phyloP scores from a whole-genome alignment of 2,329 filamentous ascomycete genomes.

The Colletotrichum costaricense region DNA sequence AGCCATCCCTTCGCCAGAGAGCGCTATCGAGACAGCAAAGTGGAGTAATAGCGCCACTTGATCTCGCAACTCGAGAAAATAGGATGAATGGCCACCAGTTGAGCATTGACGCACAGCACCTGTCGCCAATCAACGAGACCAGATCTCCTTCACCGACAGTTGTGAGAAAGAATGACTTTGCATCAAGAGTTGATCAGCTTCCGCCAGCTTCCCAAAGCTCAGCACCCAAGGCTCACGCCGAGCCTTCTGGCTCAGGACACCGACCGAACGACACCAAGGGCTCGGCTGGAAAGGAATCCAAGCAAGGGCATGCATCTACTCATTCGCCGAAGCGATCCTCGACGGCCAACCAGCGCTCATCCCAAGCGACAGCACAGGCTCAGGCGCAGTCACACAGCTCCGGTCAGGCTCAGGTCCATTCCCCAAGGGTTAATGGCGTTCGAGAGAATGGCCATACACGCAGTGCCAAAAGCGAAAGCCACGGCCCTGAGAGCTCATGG shows the following conservation, averaged over 20 bases:
- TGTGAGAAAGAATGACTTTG: constrained; percentile 54
- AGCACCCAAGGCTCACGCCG: constrained; percentile 31
- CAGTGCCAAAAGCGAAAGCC: constrained; percentile 65
- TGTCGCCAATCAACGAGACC: constrained; percentile 81
- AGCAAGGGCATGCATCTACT: constrained; percentile 36
- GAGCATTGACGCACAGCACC: constrained; percentile 56
- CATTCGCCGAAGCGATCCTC: constrained; percentile 38
- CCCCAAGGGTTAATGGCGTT: constrained; percentile 52
- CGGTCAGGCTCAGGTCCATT: constrained; percentile 39
- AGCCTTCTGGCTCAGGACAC: constrained; percentile 4
- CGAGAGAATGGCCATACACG: constrained; percentile 66
- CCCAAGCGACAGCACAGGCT: constrained; percentile 40
- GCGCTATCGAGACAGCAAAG: constrained; percentile 56
- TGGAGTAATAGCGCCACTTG: constrained; percentile 64
- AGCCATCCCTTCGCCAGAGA: constrained; percentile 50
- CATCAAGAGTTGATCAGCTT: constrained; percentile 17
- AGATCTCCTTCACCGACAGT: constrained; percentile 77
- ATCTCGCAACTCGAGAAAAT: constrained; percentile 63
- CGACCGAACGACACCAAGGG: constrained; percentile 17
- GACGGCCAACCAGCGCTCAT: constrained; percentile 5
- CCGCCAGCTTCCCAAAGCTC: constrained; percentile 22
- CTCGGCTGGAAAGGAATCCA: constrained; percentile 43
- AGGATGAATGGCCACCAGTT: constrained; percentile 48
- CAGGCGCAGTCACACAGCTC: constrained; percentile 37
- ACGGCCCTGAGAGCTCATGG: constrained; percentile 61